Conservation (phyloP, 495 filamentous ascomycete species). For the Melanomma pulvis-pyrius region DNA sequence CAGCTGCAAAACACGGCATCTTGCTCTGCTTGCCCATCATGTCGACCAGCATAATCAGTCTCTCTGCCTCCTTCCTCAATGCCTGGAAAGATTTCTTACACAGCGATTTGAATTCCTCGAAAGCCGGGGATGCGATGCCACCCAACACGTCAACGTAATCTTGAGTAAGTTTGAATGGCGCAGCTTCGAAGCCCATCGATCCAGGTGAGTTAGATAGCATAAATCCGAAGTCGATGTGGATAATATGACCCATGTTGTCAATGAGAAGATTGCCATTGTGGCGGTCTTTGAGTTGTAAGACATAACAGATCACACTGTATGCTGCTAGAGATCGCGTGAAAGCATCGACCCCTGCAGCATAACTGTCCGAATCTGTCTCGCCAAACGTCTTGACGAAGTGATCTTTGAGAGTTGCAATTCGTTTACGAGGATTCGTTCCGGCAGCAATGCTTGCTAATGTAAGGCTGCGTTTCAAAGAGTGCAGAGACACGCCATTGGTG, state of each 20-base stretch:
- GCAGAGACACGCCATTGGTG: constrained; percentile 74
- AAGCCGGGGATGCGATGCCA: constrained; percentile 63
- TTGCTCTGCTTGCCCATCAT: constrained; percentile 76
- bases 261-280: constrained; percentile 81
- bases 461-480: constrained; percentile 73
- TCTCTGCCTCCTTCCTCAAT: constrained; percentile 68
- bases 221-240: constrained; percentile 82
- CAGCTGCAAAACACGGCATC: constrained; percentile 75
- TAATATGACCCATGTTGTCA: constrained; percentile 76
- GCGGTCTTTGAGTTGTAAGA: constrained; percentile 77
- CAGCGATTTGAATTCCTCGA: constrained; percentile 66
- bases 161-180: constrained; percentile 76
- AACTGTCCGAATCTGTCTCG: constrained; percentile 60
- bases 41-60: constrained; percentile 70
- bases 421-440: constrained; percentile 64
- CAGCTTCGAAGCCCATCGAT: constrained; percentile 74
- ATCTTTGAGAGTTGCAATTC: constrained; percentile 73
- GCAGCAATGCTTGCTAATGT: constrained; percentile 68
- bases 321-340: constrained; percentile 72
- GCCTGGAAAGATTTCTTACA: constrained; percentile 79
- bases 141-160: constrained; percentile 78
- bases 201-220: constrained; percentile 81
- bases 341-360: constrained; percentile 65
- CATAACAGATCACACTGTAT: constrained; percentile 75
- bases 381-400: constrained; percentile 78